Evolutionary conservation across 2,329 filamentous ascomycete genomes (phyloP).

Genomic region (Metarhizium brunneum): DNA sequence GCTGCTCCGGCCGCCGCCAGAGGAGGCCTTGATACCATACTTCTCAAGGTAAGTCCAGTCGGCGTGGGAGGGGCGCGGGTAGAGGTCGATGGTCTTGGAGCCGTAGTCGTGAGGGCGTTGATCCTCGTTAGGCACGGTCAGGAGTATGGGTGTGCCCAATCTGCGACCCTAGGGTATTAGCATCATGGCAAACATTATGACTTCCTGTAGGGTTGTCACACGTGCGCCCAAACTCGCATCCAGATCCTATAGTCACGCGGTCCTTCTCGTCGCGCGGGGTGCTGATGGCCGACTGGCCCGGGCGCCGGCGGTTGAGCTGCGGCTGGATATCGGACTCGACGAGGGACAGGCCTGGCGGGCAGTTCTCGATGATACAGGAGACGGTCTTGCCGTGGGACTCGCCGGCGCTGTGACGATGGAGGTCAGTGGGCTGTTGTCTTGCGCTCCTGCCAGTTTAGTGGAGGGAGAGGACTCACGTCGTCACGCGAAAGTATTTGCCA

Average conservation of each 20-base stretch:
- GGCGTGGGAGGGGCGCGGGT: slow-evolving; percentile 84
- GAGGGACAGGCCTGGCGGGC: slow-evolving; percentile 78
- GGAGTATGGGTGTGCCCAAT: slow-evolving; percentile 78
- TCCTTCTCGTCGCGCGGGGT: slow-evolving; percentile 93
- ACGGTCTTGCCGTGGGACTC: slow-evolving; percentile 84
- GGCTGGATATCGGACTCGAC: slow-evolving; percentile 85
- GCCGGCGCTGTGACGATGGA: slow-evolving; percentile 29
- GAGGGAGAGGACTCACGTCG: slow-evolving; percentile 51
- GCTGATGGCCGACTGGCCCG: slow-evolving; percentile 82
- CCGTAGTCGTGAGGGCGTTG: slow-evolving; percentile 90
- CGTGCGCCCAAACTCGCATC: slow-evolving; percentile 81
- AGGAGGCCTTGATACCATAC: slow-evolving; percentile 88
- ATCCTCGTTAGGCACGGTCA: slow-evolving; percentile 86
- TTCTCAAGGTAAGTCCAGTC: slow-evolving; percentile 98
- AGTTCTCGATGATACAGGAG: slow-evolving; percentile 90
- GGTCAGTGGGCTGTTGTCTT: background rate
- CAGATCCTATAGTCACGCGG: slow-evolving; percentile 82
- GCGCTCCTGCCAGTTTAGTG: slow-evolving; percentile 3
- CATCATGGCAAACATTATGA: slow-evolving; percentile 12
- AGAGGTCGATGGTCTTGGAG: slow-evolving; percentile 79
- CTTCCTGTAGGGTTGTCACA: slow-evolving; percentile 11
- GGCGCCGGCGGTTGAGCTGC: slow-evolving; percentile 83
- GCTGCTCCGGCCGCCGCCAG: slow-evolving; percentile 79
- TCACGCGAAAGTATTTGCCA: slow-evolving; percentile 71
- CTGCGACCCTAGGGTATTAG: slow-evolving; percentile 9